Evolutionary conservation across 1,284 basidiomycete genomes (phyloP).

Genomic region (Malassezia caprae): DNA sequence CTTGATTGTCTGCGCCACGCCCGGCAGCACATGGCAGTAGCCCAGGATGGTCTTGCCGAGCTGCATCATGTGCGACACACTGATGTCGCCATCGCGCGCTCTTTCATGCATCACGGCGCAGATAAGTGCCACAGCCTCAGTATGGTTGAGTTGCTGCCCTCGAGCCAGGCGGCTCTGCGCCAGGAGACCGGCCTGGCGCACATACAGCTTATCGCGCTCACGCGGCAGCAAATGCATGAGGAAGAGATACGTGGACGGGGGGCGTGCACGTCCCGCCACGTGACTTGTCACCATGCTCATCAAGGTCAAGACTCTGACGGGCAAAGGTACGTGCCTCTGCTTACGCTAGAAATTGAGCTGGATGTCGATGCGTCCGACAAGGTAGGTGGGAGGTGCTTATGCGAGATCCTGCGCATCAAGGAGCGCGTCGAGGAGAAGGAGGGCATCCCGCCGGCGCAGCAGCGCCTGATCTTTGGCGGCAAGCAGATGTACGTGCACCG

Average conservation of each 20-base stretch:
- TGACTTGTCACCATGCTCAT: constrained; percentile 33
- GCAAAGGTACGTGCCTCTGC: constrained; percentile 60
- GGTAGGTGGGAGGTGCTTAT: constrained; percentile 52
- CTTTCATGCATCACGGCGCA: constrained; percentile 82
- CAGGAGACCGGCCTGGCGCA: constrained; percentile 52
- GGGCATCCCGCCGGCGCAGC: constrained; percentile 92
- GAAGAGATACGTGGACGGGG: neutral
- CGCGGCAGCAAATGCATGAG: constrained; percentile 45
- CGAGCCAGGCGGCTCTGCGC: constrained; percentile 90
- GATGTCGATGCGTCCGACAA: constrained; percentile 87
- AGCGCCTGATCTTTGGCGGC: constrained; percentile 85
- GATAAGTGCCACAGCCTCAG: constrained; percentile 82
- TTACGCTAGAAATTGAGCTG: constrained; percentile 67
- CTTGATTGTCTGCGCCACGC: constrained; percentile 48
- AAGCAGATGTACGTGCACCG: constrained; percentile 74
- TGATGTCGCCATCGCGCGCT: constrained; percentile 83
- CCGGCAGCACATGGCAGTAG: constrained; percentile 75
- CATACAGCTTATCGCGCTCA: constrained; percentile 42
- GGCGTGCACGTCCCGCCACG: neutral
- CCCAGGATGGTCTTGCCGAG: constrained; percentile 68
- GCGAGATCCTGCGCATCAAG: constrained; percentile 84
- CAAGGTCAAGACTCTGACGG: constrained; percentile 68
- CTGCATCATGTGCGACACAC: constrained; percentile 76
- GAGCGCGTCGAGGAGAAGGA: constrained; percentile 98
- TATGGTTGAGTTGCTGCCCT: constrained; percentile 71